Percentiles rank a stretch among this genome's conserved stretches.
phyloP scores from a whole-genome alignment of 2,329 filamentous ascomycete genomes.

The Fusarium odoratissimum region DNA sequence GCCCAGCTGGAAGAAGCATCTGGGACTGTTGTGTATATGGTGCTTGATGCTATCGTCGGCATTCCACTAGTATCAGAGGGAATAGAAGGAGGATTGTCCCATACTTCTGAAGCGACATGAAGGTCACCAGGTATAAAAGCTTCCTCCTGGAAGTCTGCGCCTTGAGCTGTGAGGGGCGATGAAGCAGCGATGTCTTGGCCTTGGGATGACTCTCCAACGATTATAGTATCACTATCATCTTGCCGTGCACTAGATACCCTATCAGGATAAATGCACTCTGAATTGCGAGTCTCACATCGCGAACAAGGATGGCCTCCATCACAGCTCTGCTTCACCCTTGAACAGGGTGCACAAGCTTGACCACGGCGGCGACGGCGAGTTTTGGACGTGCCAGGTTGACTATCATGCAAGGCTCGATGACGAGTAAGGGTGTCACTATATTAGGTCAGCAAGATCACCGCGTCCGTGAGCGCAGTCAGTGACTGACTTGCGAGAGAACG shows the following conservation, averaged over 20 bases:
- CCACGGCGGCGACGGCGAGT: neutral
- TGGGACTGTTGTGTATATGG: neutral
- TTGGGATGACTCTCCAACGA: accelerated
- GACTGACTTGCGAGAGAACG: neutral
- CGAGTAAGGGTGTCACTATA: neutral
- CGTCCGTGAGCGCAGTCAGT: too few species aligned
- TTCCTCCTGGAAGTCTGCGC: neutral
- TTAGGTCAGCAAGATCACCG: accelerated
- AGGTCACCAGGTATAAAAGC: accelerated
- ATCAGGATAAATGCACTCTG: neutral
- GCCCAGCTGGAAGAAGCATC: neutral
- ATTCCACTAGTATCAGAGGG: neutral
- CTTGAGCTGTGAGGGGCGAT: neutral
- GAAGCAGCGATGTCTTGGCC: accelerated
- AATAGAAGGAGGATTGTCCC: neutral
- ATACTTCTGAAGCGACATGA: accelerated
- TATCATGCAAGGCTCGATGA: neutral
- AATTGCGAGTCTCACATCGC: accelerated
- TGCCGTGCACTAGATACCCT: accelerated
- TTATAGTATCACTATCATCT: neutral
- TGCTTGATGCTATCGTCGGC: too few species aligned
- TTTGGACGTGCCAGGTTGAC: accelerated
- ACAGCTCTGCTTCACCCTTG: neutral
- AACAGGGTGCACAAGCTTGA: neutral
- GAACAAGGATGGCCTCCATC: neutral